phyloP scores from a whole-genome alignment of 257 asterid genomes.

The Solanum clarkiae region DNA sequence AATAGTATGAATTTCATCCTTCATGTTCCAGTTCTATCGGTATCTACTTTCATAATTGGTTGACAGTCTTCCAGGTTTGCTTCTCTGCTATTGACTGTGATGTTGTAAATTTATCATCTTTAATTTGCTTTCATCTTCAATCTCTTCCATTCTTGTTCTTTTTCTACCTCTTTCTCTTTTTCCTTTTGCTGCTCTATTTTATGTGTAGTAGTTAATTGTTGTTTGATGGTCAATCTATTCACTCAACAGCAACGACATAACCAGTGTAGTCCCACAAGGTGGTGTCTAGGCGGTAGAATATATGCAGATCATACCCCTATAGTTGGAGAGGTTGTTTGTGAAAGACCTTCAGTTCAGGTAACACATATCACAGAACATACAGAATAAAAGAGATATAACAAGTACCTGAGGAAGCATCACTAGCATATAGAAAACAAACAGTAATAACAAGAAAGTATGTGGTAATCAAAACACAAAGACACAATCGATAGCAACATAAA shows the following conservation, averaged over 20 bases:
- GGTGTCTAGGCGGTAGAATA: background rate
- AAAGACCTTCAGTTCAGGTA: background rate
- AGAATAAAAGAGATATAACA: background rate
- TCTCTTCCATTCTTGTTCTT: background rate
- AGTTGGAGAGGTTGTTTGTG: background rate
- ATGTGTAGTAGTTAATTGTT: background rate
- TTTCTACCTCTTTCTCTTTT: background rate
- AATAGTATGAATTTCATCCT: background rate
- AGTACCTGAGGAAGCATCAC: background rate
- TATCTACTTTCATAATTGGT: background rate
- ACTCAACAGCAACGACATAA: background rate
- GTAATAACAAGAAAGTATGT: background rate
- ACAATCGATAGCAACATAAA: background rate
- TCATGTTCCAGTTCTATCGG: background rate
- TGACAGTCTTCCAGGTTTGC: background rate
- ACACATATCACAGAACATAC: background rate
- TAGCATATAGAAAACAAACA: background rate
- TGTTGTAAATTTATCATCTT: background rate
- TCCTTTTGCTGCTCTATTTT: background rate
- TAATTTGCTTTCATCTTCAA: background rate
- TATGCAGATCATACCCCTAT: background rate
- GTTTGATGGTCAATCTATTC: background rate
- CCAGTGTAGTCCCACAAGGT: background rate
- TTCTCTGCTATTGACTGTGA: background rate
- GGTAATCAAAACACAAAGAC: background rate